Base-by-base conservation (phyloP, 805 yeast species). In the Kazachstania africana region DNA sequence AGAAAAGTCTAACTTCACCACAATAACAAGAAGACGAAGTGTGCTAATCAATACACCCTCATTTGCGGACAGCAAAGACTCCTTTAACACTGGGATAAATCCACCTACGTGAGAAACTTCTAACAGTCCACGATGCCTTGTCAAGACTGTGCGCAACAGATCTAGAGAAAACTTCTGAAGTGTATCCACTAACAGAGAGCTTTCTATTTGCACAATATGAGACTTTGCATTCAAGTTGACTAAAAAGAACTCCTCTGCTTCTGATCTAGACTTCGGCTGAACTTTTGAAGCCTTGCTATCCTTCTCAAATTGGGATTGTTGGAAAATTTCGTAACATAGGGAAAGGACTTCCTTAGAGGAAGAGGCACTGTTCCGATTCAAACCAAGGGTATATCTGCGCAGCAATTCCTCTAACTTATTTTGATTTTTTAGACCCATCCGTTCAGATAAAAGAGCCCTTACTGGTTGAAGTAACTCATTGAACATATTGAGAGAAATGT, bases 111-210 rank as follows among this genome's bases (percentile, higher is more conserved):
- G 75, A 4, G 66, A 62, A 1, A 69, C 70, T 3, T 74, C 72
- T 35, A 77, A 55, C 31, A 88, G 64, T 1, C 63, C 58, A 8
- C 68, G 70, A 45, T 81, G 74, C 36, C 74, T 71, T 2, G 76
- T 63, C 17, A 91, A 60, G 1, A 87, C 79, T 3, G 77, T 70
- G 41, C 87, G 66, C 34, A 88, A 58, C 23, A 83, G 56, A 42
- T 88, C 95, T 36, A 85, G 63, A 0, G 93, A 62, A 47, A 91
- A 78, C 40, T 74, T 72, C 44, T 80, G 85, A 43, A 91, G 58
- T 1, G 82, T 68, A 32, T 65, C 68, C 29, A 68, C 53, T 39
- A 75, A 78, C 15, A 68, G 57, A 1, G 77, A 63, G 35, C 63
- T 70, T 40, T 77, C 80, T 28, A 59, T 59, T 29, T 69, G 74